Percentiles rank a stretch among this genome's conserved stretches.
These are phyloP conservation scores for Glarea lozoyensis DNA, from an alignment of 495 filamentous ascomycete genomes.

Conservation along the genomic window DNA sequence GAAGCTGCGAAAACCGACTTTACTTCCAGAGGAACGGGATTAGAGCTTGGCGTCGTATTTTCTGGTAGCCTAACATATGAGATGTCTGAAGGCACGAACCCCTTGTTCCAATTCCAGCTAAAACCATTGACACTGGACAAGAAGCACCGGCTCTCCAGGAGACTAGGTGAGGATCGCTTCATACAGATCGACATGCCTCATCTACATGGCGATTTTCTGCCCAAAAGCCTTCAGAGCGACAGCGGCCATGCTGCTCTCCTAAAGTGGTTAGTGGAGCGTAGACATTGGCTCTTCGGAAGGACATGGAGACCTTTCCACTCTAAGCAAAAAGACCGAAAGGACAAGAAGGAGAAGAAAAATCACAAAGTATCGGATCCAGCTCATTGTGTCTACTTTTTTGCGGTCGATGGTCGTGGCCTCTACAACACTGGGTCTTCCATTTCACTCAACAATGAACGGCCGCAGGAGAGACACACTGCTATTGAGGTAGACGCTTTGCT, in stretches of 20 bases:
- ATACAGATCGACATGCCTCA: constrained; percentile 17
- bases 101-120: constrained; percentile 12
- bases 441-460: constrained; percentile 22
- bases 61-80: constrained; percentile 6
- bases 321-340: constrained; percentile 11
- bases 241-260: constrained; percentile 6
- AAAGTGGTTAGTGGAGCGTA: constrained; percentile 14
- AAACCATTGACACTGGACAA: constrained; percentile 13
- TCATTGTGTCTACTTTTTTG: constrained; percentile 44
- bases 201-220: constrained; percentile 9
- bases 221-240: constrained; percentile 2
- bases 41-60: constrained; percentile 9
- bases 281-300: constrained; percentile 10
- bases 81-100: neutral
- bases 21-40: neutral
- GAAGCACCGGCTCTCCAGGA: constrained; percentile 12
- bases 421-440: neutral
- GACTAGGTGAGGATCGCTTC: constrained; percentile 18
- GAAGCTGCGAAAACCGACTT: constrained; percentile 1
- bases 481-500: constrained; percentile 32
- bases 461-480: constrained; percentile 12
- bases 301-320: constrained; percentile 15
- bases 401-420: constrained; percentile 32
- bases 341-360: constrained; percentile 6
- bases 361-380: constrained; percentile 12